These are phyloP conservation scores for Collybia sordida DNA, from an alignment of 768 basidiomycete species.

Conservation along the genomic window DNA sequence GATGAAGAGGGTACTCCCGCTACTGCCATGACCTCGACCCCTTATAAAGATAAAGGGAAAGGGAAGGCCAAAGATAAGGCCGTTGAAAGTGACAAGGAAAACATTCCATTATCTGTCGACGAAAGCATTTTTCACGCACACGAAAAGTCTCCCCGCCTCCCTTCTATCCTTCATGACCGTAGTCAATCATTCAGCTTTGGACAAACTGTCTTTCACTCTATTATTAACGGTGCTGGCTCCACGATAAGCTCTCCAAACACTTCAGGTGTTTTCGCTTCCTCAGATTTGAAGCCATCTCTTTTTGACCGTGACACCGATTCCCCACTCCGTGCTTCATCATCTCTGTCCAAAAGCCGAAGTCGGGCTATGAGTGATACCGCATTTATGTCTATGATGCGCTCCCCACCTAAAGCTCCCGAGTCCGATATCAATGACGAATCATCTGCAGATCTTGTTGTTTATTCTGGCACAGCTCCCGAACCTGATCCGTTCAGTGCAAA, in stretches of 20 bases:
- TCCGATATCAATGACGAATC: constrained; percentile 66
- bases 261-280: constrained; percentile 27
- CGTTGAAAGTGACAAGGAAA: constrained; percentile 15
- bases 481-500: constrained; percentile 76
- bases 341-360: constrained; percentile 36
- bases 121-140: constrained; percentile 46
- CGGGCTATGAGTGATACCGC: constrained; percentile 66
- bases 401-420: constrained; percentile 43
- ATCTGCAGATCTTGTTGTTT: constrained; percentile 45
- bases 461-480: constrained; percentile 27
- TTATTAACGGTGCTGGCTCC: constrained; percentile 25
- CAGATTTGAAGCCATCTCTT: constrained; percentile 29
- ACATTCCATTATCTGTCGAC: constrained; percentile 27
- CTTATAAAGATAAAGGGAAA: constrained; percentile 39
- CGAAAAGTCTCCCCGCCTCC: constrained; percentile 36
- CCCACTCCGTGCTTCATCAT: constrained; percentile 23
- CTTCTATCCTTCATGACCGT: constrained; percentile 45
- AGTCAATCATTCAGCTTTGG: constrained; percentile 72
- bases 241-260: constrained; percentile 15
- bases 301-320: constrained; percentile 21
- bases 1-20: constrained; percentile 14
- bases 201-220: constrained; percentile 61
- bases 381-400: constrained; percentile 56
- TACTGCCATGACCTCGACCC: constrained; percentile 43
- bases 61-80: constrained; percentile 32